Evolutionary conservation across 768 basidiomycete species (phyloP).

Genomic region (Nidula microcarpa): DNA sequence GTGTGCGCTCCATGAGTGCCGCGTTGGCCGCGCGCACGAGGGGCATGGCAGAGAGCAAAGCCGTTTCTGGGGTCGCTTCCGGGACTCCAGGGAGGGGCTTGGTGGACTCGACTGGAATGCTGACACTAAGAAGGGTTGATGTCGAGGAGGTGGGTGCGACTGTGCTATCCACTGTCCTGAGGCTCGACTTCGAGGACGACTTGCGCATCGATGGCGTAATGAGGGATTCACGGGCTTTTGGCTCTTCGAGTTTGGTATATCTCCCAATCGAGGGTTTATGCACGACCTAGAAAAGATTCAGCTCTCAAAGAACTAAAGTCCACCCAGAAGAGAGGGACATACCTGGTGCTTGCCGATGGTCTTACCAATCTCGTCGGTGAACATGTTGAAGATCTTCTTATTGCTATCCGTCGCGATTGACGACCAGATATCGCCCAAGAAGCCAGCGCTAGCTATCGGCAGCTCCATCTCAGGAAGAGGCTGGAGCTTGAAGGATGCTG

Average conservation of each 20-base stretch:
- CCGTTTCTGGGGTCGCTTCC: slow-evolving; percentile 32
- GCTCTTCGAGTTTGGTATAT: slow-evolving; percentile 79
- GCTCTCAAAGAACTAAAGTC: background rate
- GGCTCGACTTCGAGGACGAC: slow-evolving; percentile 52
- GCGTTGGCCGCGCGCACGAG: slow-evolving; percentile 76
- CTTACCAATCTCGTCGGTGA: slow-evolving; percentile 93
- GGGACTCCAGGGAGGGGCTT: slow-evolving; percentile 27
- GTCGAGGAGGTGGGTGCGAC: slow-evolving; percentile 33
- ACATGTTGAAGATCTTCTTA: slow-evolving; percentile 88
- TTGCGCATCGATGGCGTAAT: slow-evolving; percentile 68
- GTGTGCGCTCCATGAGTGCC: slow-evolving; percentile 86
- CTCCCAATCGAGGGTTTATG: slow-evolving; percentile 85
- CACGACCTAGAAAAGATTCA: slow-evolving; percentile 41
- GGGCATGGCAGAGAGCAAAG: slow-evolving; percentile 51
- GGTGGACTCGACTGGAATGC: slow-evolving; percentile 23
- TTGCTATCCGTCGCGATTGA: slow-evolving; percentile 89
- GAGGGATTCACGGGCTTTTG: slow-evolving; percentile 83
- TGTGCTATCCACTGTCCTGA: slow-evolving; percentile 26
- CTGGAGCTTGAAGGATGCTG: slow-evolving; percentile 82
- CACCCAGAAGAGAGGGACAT: slow-evolving; percentile 9
- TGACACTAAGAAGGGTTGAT: slow-evolving; percentile 46
- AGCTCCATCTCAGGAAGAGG: slow-evolving; percentile 66
- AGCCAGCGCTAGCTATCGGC: slow-evolving; percentile 51
- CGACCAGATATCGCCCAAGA: slow-evolving; percentile 85
- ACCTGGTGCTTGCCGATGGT: slow-evolving; percentile 93